phyloP scores from a whole-genome alignment of 2,329 filamentous ascomycete species.

The Cordyceps militaris region DNA sequence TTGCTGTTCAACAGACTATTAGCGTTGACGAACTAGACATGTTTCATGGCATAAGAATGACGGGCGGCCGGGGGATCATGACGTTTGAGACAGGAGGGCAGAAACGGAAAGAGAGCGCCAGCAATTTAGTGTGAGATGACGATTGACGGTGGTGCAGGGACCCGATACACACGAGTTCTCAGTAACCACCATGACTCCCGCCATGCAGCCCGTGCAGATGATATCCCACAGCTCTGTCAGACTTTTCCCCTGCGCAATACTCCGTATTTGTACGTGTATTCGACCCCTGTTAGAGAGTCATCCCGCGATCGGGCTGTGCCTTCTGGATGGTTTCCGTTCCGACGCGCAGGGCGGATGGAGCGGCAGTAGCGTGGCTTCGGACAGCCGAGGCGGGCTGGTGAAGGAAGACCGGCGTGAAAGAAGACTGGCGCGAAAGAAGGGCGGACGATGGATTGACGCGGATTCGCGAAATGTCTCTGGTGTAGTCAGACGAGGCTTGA shows the following conservation, averaged over 20 bases:
- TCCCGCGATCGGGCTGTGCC: background rate
- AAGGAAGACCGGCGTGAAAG: background rate
- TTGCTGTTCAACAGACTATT: background rate
- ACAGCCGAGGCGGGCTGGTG: background rate
- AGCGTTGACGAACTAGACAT: slow-evolving; percentile 9
- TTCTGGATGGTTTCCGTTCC: background rate
- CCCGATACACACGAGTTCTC: background rate
- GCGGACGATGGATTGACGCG: background rate
- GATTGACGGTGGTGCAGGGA: background rate
- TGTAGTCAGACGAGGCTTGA: background rate
- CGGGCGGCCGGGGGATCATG: background rate
- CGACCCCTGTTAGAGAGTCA: background rate
- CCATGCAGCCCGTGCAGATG: background rate
- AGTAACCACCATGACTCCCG: background rate
- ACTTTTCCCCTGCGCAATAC: background rate
- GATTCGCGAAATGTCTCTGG: background rate
- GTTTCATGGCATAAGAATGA: slow-evolving; percentile 6
- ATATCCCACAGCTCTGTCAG: background rate
- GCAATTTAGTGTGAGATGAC: background rate
- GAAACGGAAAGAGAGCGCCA: background rate
- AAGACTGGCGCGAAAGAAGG: background rate
- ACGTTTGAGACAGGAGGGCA: background rate
- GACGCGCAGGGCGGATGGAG: slow-evolving; percentile 1
- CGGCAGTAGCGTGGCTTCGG: background rate
- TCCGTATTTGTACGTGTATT: background rate